Conservation (phyloP, 1,284 basidiomycete genomes). For the Apiotrichum sp. region DNA sequence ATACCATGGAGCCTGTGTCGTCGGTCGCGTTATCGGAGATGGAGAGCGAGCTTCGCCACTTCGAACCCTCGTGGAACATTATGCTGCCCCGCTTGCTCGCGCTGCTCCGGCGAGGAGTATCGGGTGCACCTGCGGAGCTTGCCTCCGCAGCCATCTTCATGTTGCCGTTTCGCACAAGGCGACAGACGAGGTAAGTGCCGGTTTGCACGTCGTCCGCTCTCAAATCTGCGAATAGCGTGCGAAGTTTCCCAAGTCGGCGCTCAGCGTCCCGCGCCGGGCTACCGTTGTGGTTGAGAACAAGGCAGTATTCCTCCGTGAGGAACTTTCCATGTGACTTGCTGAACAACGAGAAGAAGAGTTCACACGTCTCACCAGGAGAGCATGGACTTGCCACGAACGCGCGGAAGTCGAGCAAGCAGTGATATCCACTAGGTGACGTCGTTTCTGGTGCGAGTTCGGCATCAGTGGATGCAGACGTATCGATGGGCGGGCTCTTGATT, state of each 20-base stretch:
- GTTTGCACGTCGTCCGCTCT: constrained; percentile 77
- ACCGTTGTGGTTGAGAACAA: constrained; percentile 84
- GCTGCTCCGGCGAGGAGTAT: constrained; percentile 3
- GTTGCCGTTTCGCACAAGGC: constrained; percentile 80
- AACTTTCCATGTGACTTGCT: constrained; percentile 74
- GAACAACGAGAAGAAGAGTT: constrained; percentile 91
- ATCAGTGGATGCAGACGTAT: background rate
- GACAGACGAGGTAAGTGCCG: constrained; percentile 78
- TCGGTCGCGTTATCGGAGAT: constrained; percentile 33
- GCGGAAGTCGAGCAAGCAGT: constrained; percentile 80
- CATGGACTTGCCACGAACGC: constrained; percentile 88
- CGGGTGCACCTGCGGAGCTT: constrained; percentile 47
- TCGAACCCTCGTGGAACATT: constrained; percentile 8
- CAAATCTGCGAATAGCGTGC: constrained; percentile 84
- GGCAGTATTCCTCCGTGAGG: constrained; percentile 90
- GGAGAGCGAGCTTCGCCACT: constrained; percentile 20
- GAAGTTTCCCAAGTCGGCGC: constrained; percentile 53
- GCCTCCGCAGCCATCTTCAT: constrained; percentile 65
- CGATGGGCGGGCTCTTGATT: constrained; percentile 8
- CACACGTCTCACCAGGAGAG: constrained; percentile 79
- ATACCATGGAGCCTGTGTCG: constrained; percentile 42
- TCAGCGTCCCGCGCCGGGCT: constrained; percentile 67
- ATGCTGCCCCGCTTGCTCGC: constrained; percentile 10
- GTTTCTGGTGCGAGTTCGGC: background rate
- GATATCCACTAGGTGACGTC: constrained; percentile 53